These are phyloP conservation scores for Cladophialophora carrionii DNA, from an alignment of 2,329 filamentous ascomycete species.

Conservation along the genomic window DNA sequence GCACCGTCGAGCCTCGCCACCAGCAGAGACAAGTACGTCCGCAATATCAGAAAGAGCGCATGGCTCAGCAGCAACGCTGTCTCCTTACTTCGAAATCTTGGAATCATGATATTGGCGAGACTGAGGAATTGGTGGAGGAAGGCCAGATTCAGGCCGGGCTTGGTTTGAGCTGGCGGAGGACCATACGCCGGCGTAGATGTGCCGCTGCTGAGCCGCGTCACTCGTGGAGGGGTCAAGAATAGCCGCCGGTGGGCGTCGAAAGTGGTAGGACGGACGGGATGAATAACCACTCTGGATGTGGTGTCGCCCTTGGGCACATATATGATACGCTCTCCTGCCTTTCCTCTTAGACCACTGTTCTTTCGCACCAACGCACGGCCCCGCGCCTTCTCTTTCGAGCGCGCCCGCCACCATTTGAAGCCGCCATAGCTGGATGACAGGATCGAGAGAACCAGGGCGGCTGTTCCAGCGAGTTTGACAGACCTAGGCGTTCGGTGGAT, in stretches of 20 bases:
- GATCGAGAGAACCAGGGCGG: constrained; percentile 76
- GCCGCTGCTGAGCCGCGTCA: constrained; percentile 74
- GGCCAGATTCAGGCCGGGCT: constrained; percentile 90
- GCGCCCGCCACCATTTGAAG: constrained; percentile 74
- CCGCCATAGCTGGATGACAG: constrained; percentile 77
- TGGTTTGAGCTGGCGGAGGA: constrained; percentile 78
- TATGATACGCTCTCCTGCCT: constrained; percentile 92
- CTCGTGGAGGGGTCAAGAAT: constrained; percentile 86
- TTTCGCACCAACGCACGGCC: constrained; percentile 79
- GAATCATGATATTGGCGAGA: constrained; percentile 96
- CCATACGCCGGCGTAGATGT: constrained; percentile 62
- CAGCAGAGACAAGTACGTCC: constrained; percentile 91
- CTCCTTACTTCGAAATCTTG: constrained; percentile 93
- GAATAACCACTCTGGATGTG: constrained; percentile 88
- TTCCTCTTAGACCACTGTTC: constrained; percentile 90
- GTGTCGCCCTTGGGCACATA: constrained; percentile 89
- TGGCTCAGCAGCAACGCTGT: constrained; percentile 88
- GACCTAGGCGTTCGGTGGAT: constrained; percentile 69
- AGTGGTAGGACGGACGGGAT: constrained; percentile 86
- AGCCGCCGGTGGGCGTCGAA: constrained; percentile 94
- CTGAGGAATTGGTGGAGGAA: constrained; percentile 97
- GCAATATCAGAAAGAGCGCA: constrained; percentile 81
- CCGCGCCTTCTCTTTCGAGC: constrained; percentile 77
- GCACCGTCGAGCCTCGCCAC: constrained; percentile 93
- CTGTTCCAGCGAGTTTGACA: constrained; percentile 73